Evolutionary conservation across 768 basidiomycete species (phyloP), one percentile per base, ranked within the genome.

Genomic region (Pleurotus citrinopileatus): DNA sequence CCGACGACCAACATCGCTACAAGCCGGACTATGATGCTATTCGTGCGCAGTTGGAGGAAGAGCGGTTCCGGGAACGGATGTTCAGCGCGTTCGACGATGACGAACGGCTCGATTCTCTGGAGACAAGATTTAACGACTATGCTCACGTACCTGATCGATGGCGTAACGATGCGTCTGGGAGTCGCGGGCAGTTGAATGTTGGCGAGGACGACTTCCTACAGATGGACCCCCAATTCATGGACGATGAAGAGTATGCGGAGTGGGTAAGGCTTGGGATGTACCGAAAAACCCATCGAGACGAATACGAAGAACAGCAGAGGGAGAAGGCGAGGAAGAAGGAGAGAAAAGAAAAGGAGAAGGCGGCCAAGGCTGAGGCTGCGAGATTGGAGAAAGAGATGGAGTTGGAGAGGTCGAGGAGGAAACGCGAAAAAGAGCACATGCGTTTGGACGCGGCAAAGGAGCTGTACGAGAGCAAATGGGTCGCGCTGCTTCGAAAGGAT

Each of bases 201-300:
- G 66, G 67, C 25, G 67, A 65, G 53, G 73, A 77, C 58, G 69
- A 69, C 25, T 68, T 74, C 60, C 57, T 70, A 67, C 82, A 65
- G 60, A 70, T 67, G 64, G 76, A 69, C 60, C 80, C 71, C 36
- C 67, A 63, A 28, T 44, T 64, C 44, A 87, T 95, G 87, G 85
- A 87, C 56, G 92, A 94, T 6, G 88, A 94, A 59, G 86, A 91
- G 56, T 96, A 96, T 60, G 82, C 87, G 1, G 90, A 92, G 61
- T 95, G 90, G 89, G 72, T 96, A 47, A 74, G 94, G 58, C 69
- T 78, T 22, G 91, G 91, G 43, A 95, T 97, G 89, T 94, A 22
- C 51, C 90, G 89, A 67, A 84, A 80, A 68, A 83, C 81, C 8
- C 85, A 90, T 60, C 82, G 83, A 1, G 76, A 76, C 19, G 83